Conservation (phyloP, 2,329 filamentous ascomycete genomes). For the Trichophaea hybrida region DNA sequence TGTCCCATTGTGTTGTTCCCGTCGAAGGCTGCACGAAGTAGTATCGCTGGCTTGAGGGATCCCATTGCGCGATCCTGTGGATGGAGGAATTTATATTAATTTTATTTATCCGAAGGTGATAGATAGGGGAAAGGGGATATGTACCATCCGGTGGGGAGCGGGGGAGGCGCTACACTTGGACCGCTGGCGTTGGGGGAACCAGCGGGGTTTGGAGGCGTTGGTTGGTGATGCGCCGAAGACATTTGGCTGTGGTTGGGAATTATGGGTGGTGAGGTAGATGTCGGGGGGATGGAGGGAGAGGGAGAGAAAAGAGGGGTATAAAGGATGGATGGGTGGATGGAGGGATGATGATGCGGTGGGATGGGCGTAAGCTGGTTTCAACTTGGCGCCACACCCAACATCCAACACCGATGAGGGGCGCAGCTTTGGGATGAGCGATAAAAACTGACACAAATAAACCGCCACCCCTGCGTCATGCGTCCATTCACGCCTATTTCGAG, state of each 20-base stretch:
- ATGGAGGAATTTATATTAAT: too few relatives aligned
- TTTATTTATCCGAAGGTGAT: neutral
- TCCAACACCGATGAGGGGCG: too few relatives aligned
- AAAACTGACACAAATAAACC: too few relatives aligned
- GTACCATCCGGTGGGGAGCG: slow-evolving; percentile 25
- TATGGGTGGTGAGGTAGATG: neutral
- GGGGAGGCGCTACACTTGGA: slow-evolving; percentile 24
- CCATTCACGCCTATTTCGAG: too few relatives aligned
- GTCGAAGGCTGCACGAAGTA: slow-evolving; percentile 27
- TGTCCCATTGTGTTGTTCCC: slow-evolving; percentile 26
- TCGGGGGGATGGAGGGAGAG: neutral
- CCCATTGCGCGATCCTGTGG: slow-evolving; percentile 27
- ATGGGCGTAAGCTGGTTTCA: neutral
- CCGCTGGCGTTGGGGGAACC: slow-evolving; percentile 25
- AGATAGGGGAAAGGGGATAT: neutral
- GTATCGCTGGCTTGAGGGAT: slow-evolving; percentile 26
- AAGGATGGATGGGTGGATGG: neutral
- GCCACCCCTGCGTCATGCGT: too few relatives aligned
- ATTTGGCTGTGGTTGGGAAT: neutral
- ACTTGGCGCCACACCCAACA: neutral
- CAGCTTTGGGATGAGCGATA: too few relatives aligned
- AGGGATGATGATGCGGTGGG: neutral
- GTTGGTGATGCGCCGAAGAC: neutral
- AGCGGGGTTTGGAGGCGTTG: slow-evolving; percentile 20
- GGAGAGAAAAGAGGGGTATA: neutral